phyloP scores from a whole-genome alignment of 2,329 filamentous ascomycete genomes.

The Exserohilum rostratum region DNA sequence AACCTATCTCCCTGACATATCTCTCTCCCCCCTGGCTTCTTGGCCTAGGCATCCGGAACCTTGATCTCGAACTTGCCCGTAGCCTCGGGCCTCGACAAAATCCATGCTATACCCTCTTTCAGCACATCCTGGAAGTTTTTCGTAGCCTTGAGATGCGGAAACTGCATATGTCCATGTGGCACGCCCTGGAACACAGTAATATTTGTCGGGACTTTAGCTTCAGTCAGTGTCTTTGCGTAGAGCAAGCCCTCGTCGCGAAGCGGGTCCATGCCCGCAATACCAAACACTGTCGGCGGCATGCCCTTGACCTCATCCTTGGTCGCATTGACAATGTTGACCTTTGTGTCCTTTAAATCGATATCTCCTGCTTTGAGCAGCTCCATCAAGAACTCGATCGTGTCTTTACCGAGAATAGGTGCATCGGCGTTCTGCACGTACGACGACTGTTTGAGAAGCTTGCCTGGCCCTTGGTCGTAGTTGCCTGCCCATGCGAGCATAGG shows the following conservation, averaged over 20 bases:
- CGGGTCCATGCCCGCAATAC: constrained; percentile 58
- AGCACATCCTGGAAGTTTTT: constrained; percentile 54
- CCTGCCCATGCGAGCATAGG: constrained; percentile 47
- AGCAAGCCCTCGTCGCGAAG: constrained; percentile 58
- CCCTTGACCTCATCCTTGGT: constrained; percentile 49
- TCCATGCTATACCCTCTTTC: constrained; percentile 55
- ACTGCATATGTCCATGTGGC: constrained; percentile 60
- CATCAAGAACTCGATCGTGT: constrained; percentile 44
- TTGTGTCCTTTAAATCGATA: constrained; percentile 40
- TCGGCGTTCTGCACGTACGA: constrained; percentile 51
- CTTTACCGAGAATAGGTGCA: constrained; percentile 57
- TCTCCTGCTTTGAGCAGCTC: constrained; percentile 24
- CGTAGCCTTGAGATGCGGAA: constrained; percentile 49
- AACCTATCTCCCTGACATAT: too few species aligned
- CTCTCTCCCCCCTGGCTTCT: too few species aligned
- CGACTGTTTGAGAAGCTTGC: constrained; percentile 50
- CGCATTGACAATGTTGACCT: constrained; percentile 40
- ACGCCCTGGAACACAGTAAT: constrained; percentile 59
- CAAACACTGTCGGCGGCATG: constrained; percentile 56
- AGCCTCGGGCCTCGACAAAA: constrained; percentile 43
- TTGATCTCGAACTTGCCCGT: constrained; percentile 45
- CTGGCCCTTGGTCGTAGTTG: constrained; percentile 48
- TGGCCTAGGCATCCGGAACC: constrained; percentile 18
- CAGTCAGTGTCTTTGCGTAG: constrained; percentile 51
- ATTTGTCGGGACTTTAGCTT: constrained; percentile 57